Evolutionary conservation across 192 early-diverging fungal genomes (phyloP).

Genomic region (Spinellus fusiger): DNA sequence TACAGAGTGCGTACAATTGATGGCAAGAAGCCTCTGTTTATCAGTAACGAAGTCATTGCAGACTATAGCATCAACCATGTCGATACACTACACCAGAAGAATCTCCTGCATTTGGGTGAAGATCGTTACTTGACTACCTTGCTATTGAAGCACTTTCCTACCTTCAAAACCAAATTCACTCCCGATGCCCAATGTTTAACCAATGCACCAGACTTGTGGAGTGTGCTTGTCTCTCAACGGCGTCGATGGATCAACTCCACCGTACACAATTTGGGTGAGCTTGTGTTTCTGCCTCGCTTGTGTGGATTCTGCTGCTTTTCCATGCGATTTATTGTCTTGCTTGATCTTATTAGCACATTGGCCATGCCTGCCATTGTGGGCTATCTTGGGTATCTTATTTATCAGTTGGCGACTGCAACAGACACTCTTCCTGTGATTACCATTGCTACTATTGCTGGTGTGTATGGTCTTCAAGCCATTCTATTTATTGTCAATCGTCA

Average conservation of each 20-base stretch:
- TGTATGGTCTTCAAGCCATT: constrained; percentile 85
- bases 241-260: constrained; percentile 99
- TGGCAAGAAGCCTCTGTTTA: constrained; percentile 84
- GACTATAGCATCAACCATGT: constrained; percentile 93
- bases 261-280: constrained; percentile 95
- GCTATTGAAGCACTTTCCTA: constrained; percentile 95
- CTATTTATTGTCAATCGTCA: constrained; percentile 69
- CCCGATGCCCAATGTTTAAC: constrained; percentile 90
- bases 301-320: constrained; percentile 98
- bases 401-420: constrained; percentile 50
- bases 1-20: constrained; percentile 90
- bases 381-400: constrained; percentile 84
- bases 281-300: constrained; percentile 87
- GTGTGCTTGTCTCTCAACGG: constrained; percentile 92
- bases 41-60: constrained; percentile 82
- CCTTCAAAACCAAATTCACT: constrained; percentile 90
- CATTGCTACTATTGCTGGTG: constrained; percentile 76
- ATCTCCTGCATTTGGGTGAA: constrained; percentile 96
- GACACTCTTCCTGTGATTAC: constrained; percentile 73
- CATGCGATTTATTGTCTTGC: constrained; percentile 92
- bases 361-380: constrained; percentile 89
- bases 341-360: constrained; percentile 89
- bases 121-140: constrained; percentile 94
- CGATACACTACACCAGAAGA: constrained; percentile 98
- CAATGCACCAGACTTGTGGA: constrained; percentile 89